Base-by-base conservation (phyloP, 2,329 filamentous ascomycete species). In the Fusarium drepaniforme region DNA sequence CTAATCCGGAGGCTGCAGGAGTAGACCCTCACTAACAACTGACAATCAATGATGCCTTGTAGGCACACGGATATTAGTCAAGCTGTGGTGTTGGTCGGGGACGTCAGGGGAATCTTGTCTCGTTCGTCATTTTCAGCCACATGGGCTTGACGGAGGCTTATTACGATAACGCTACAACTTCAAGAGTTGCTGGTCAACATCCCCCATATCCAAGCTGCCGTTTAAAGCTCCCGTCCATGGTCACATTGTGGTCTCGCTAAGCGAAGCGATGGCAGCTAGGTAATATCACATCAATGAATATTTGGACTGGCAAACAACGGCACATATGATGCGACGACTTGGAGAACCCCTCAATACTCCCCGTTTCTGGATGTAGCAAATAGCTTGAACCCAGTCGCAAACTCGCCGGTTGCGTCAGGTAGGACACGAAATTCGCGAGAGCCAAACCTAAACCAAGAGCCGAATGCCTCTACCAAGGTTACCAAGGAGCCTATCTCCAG, bases 1-100 rank as follows among this genome's bases (percentile, higher is more conserved):
- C 63, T 53, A 73, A 71, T 73, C 60, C 70, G 72, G 73, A 67
- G 65, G 40, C 56, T 64, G 60, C n/a, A 67, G 46, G 49, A 46
- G 61, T 25, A 73, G 53, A 21, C 25, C 44, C 58, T 46, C 23
- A 67, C 69, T 67, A 67, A 60, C 38, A 53, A 70, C 42, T 23
- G 28, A 37, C 23, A 25, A 59, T 40, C 35, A 30, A 28, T 59
- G 57, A 28, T 40, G 49, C 49, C 49, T 56, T 56, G 40, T 35
- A 61, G 25, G 44, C 25, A 61, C 21, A n/a, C 15, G 40, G 35
- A 25, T 38, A 8, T 33, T 11, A 30, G 25, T 33, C 18, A 33
- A 56, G 18, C 40, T 64, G 16, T 58, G 33, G 30, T 57, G 49
- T 35, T 57, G 15, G 16, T 44, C 11, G 23, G 13, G 35, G 30